phyloP scores from a whole-genome alignment of 495 filamentous ascomycete genomes.

The Rostrohypoxylon terebratum region DNA sequence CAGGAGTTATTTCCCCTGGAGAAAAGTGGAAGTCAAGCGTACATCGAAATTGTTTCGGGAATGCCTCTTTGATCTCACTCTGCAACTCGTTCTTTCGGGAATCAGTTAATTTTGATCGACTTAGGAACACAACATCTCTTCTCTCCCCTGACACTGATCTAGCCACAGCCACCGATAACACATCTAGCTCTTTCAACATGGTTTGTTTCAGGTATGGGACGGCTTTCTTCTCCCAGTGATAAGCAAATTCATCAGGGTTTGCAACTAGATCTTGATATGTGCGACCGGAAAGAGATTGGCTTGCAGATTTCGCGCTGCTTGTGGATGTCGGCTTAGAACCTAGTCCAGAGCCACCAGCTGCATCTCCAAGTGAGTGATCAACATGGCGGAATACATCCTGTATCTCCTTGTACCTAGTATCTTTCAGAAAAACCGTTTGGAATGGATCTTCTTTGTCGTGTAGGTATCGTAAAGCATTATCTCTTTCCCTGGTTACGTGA shows the following conservation, averaged over 20 bases:
- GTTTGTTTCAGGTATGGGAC: not conserved
- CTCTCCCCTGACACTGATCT: not conserved
- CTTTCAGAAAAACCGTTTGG: too few relatives aligned
- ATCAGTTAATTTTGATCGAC: not conserved
- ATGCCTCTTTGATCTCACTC: not conserved
- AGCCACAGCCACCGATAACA: not conserved
- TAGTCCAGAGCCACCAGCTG: too few relatives aligned
- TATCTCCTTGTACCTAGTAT: too few relatives aligned
- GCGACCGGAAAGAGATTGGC: too few relatives aligned
- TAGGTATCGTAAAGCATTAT: too few relatives aligned
- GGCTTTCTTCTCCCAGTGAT: not conserved
- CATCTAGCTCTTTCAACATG: not conserved
- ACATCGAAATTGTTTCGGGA: not conserved
- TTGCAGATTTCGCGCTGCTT: too few relatives aligned
- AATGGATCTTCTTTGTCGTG: too few relatives aligned
- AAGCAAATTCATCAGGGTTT: not conserved
- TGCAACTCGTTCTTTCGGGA: not conserved
- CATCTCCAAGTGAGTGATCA: too few relatives aligned
- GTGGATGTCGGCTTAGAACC: too few relatives aligned
- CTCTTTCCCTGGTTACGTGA: too few relatives aligned
- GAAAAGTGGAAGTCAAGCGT: not conserved
- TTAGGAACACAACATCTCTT: not conserved
- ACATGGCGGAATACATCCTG: too few relatives aligned
- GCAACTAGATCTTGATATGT: not conserved
- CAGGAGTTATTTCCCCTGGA: not conserved